Percentiles rank a stretch among this genome's conserved stretches.
These are phyloP conservation scores for Phaeosphaeriaceae sp. DNA, from an alignment of 2,329 filamentous ascomycete species.

Conservation along the genomic window DNA sequence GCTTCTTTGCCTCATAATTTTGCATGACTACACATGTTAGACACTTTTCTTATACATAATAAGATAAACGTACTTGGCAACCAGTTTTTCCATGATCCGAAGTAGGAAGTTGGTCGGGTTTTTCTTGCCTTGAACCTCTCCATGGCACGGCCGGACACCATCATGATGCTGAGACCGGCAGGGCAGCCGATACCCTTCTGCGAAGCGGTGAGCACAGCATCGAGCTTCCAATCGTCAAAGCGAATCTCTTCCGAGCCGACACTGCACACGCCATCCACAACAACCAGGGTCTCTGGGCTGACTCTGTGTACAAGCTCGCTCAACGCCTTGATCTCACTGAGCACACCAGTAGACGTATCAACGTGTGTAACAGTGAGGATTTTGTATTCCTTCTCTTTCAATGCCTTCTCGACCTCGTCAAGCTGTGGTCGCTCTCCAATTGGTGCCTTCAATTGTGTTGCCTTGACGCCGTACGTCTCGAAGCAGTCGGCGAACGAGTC, in stretches of 20 bases:
- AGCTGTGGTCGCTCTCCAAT: slow-evolving; percentile 89
- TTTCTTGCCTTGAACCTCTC: slow-evolving; percentile 80
- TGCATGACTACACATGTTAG: slow-evolving; percentile 76
- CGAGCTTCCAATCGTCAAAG: slow-evolving; percentile 93
- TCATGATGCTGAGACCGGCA: slow-evolving; percentile 90
- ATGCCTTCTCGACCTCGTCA: slow-evolving; percentile 83
- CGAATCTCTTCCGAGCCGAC: slow-evolving; percentile 95
- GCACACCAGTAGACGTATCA: slow-evolving; percentile 94
- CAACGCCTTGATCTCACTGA: slow-evolving; percentile 87
- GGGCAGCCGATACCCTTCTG: slow-evolving; percentile 98
- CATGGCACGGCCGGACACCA: slow-evolving; percentile 90
- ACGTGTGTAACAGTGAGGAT: slow-evolving; percentile 94
- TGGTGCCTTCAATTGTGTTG: slow-evolving; percentile 86
- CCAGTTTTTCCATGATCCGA: slow-evolving; percentile 98
- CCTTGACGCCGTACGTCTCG: slow-evolving; percentile 86
- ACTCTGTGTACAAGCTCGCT: slow-evolving; percentile 83
- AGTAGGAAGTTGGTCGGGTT: slow-evolving; percentile 85
- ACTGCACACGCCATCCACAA: slow-evolving; percentile 97
- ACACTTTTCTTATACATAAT: neutral
- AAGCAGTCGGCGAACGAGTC: slow-evolving; percentile 95
- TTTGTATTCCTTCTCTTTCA: slow-evolving; percentile 93
- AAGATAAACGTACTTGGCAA: slow-evolving; percentile 70
- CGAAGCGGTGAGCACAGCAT: slow-evolving; percentile 90
- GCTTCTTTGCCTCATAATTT: slow-evolving; percentile 97
- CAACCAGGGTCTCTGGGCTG: slow-evolving; percentile 87